Evolutionary conservation across 225 moss, liverwort and hornwort genomes (phyloP), one percentile per base, ranked within the genome.

Genomic region (Neckera pumila): DNA sequence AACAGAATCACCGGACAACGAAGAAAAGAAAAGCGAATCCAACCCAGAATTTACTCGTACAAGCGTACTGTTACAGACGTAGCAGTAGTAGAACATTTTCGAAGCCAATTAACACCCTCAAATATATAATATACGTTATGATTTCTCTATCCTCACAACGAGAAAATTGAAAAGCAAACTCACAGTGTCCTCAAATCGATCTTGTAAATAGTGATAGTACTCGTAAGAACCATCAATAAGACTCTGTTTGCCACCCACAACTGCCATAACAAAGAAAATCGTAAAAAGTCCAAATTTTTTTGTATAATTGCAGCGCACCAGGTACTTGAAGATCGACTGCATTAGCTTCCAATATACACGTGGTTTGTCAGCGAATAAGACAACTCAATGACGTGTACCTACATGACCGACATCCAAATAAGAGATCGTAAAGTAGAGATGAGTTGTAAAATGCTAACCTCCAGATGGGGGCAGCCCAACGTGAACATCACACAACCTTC

Each of bases 171-270:
- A 75, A 67, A 61, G 70, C 78, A 81, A 89, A 87, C 94, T 94
- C 88, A 96, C 96, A 84, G 90, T 95, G 82, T 99, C 96, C 92
- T 99, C 96, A 86, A 94, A 90, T 84, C 95, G 94, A 94, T 96
- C 96, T 93, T 99, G 96, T 40, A 96, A 92, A 88, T 97, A 97
- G 88, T 99, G 96, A 87, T 93, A 99, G 67, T 95, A 97, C 85
- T 99, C 93, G 61, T 99, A 97, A 60, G 97, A 97, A 79, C 98
- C 96, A 77, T 95, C 92, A 26, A 96, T 86, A 84, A 95, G 88
- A 89, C 90, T 96, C 84, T 94, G 94, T 57, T 93, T 89, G 64
- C 96, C 98, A 79, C 93, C 95, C 79, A 89, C 61, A 83, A 99
- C 96, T 97, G 95, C 60, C 77, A 85, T 36, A 86, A 73, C 86